Base-by-base conservation (phyloP, 139 green algal species). In the Coccomyxa sp. region DNA sequence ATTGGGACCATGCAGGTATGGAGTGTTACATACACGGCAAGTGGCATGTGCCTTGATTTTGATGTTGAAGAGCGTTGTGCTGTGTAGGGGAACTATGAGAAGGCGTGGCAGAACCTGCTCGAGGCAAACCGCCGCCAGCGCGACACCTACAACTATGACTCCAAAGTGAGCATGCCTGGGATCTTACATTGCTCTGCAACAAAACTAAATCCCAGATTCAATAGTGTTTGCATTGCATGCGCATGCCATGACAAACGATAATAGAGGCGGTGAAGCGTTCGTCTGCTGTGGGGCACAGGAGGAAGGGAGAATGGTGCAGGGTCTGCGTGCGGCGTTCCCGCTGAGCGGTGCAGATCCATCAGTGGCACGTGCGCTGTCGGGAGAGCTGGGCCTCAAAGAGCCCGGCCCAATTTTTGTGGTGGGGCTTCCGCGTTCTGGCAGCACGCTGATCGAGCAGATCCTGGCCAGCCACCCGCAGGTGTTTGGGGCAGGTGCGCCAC, bases 361-460 rank as follows among this genome's bases (percentile, higher is more conserved):
- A 25, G 18, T 71, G 63, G 21, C 18, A 9, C 18, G 4, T 28
- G 63, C 63, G 21, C 38, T 86, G 82, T 23, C n/a, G 12, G 82
- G 82, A 13, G 51, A 27, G 14, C 45, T 15, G 14, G 85, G 85
- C 23, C 76, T 59, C 63, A 18, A 79, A 7, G 45, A 81, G 66
- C 13, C 28, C 28, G 79, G 78, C 63, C 89, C 89, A 25, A 71
- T 95, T 14, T 96, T 96, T 80, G 87, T 96, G 45, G 90, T 95
- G 63, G 93, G 93, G 15, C 83, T 94, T 88, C 91, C 93, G 0
- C 81, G 93, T 25, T 94, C 90, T 25, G 93, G 93, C 58, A 94
- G 89, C 85, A 96, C 92, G 0, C 89, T 96, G 30, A 80, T 96
- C 45, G 93, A 96, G 86, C 88, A 93, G 82, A 90, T 95, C 63